These are phyloP conservation scores for Tremellales sp. DNA, from an alignment of 1,284 basidiomycete genomes.

Conservation along the genomic window DNA sequence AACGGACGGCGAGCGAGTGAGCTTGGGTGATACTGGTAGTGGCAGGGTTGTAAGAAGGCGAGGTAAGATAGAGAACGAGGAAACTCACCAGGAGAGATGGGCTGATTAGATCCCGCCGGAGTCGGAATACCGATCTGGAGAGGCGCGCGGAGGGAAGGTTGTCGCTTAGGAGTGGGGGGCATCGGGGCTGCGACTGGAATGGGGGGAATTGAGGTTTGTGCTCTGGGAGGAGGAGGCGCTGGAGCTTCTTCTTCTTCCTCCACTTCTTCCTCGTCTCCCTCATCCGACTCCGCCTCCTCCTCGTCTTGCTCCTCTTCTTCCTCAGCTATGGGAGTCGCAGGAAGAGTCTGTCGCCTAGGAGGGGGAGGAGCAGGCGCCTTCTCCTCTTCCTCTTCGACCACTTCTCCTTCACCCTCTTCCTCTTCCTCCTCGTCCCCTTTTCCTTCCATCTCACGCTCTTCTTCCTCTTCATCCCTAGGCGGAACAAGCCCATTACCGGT, in stretches of 20 bases:
- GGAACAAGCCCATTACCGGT: constrained; percentile 18
- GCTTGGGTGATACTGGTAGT: constrained; percentile 5
- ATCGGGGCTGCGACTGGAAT: constrained; percentile 11
- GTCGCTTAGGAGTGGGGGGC: constrained; percentile 18
- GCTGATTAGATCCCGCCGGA: neutral
- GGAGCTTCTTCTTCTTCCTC: constrained; percentile 13
- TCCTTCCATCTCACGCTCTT: constrained; percentile 19
- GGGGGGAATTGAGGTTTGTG: constrained; percentile 16
- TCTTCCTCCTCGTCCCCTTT: constrained; percentile 16
- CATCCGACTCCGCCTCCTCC: constrained; percentile 3
- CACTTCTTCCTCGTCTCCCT: constrained; percentile 1
- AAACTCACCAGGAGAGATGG: constrained; percentile 15
- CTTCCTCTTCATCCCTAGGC: constrained; percentile 29
- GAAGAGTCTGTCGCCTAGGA: too few species aligned
- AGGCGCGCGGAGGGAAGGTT: constrained; percentile 18
- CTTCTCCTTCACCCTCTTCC: constrained; percentile 2
- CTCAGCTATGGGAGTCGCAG: too few species aligned
- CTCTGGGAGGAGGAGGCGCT: constrained; percentile 11
- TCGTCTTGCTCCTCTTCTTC: constrained; percentile 28
- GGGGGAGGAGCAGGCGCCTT: constrained; percentile 25
- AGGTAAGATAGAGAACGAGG: neutral
- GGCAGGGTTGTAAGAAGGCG: neutral
- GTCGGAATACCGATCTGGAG: constrained; percentile 14
- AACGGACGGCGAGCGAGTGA: constrained; percentile 7
- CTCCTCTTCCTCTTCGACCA: constrained; percentile 14